Evolutionary conservation across 495 filamentous ascomycete genomes (phyloP).

Genomic region (Daldinia bambusicola): DNA sequence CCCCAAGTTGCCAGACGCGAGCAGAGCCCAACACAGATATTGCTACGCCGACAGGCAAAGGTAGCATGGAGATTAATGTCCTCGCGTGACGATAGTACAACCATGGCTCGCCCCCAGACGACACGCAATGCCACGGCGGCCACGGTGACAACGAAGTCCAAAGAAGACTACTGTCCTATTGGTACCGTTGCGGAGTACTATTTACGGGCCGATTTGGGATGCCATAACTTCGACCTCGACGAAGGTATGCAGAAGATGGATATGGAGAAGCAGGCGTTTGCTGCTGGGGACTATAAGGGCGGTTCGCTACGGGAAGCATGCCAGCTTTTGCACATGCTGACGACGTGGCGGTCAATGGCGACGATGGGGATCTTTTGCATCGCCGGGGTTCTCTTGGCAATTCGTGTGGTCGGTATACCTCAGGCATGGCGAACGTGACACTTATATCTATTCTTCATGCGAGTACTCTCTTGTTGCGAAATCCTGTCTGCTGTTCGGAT

Average conservation of each 20-base stretch:
- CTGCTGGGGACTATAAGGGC: conserved; percentile 1
- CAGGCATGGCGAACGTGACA: conserved; percentile 34
- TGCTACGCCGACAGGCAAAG: conserved; percentile 51
- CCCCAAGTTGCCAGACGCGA: conserved; percentile 21
- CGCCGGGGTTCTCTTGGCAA: conserved; percentile 27
- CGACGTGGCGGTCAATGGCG: conserved; percentile 20
- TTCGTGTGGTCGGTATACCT: conserved; percentile 29
- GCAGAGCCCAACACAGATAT: conserved; percentile 45
- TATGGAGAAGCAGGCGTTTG: conserved; percentile 38
- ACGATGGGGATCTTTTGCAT: conserved; percentile 31
- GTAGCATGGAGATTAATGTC: conserved; percentile 42
- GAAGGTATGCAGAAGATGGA: conserved; percentile 13
- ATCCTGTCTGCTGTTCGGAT: conserved; percentile 17
- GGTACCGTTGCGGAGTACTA: not conserved
- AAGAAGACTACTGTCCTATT: not conserved
- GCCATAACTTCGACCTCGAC: not conserved
- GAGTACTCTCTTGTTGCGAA: conserved; percentile 11
- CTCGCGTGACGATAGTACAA: not conserved
- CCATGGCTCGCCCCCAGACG: not conserved
- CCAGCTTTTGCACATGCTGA: conserved; percentile 6
- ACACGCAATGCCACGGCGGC: not conserved
- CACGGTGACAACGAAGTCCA: not conserved
- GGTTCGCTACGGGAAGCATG: conserved; percentile 9
- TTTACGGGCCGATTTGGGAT: not conserved
- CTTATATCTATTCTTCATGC: conserved; percentile 23